These are phyloP conservation scores for Yarrowia divulgata DNA, from an alignment of 805 yeast species.

Conservation along the genomic window DNA sequence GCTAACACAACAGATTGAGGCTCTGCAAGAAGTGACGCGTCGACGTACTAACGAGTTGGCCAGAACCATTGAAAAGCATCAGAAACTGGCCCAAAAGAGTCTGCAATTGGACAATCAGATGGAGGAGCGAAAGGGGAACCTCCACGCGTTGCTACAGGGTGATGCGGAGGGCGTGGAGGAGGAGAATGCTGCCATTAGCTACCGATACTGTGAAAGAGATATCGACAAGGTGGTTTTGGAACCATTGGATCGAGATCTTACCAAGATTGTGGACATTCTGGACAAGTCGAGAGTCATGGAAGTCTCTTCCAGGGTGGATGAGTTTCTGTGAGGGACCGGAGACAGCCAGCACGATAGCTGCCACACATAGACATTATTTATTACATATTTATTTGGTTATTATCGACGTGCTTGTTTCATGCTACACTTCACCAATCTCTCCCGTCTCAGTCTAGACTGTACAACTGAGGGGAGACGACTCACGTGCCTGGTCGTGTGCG, in stretches of 20 bases:
- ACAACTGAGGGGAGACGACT: too few relatives aligned
- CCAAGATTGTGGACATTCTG: constrained; percentile 1
- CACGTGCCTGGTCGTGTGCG: constrained; percentile 6
- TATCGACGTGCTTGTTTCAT: too few relatives aligned
- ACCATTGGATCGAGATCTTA: constrained; percentile 10
- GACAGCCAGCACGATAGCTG: too few relatives aligned
- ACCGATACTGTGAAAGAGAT: constrained; percentile 6
- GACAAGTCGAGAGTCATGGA: neutral
- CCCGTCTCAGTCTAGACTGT: too few relatives aligned
- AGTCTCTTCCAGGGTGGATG: constrained; percentile 8
- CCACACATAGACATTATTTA: too few relatives aligned
- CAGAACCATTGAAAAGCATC: constrained; percentile 11
- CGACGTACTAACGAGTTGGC: constrained; percentile 5
- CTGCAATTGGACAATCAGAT: constrained; percentile 12
- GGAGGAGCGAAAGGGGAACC: constrained; percentile 7
- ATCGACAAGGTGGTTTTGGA: constrained; percentile 4
- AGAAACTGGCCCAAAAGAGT: constrained; percentile 15
- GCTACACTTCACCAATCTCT: neutral
- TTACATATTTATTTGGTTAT: too few relatives aligned
- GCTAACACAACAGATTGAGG: constrained; percentile 6
- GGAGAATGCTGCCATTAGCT: constrained; percentile 6
- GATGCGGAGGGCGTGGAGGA: neutral
- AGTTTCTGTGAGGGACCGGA: neutral
- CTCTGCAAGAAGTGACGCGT: constrained; percentile 29
- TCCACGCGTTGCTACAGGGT: constrained; percentile 6